Base-by-base conservation (phyloP, 164 flowering plant species). In the Annona squamosa region DNA sequence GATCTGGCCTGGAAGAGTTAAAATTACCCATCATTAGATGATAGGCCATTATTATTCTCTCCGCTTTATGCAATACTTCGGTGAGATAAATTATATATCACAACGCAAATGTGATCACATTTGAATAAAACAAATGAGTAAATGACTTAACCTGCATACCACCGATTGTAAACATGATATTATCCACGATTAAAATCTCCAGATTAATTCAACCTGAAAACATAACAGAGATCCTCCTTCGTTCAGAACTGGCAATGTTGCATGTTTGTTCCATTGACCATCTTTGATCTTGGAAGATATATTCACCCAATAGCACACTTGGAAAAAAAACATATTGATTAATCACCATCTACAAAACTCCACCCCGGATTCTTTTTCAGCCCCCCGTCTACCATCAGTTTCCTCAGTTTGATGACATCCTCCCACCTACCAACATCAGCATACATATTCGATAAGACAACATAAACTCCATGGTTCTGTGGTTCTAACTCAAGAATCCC, bases 1-100 rank as follows among this genome's bases (percentile, higher is more conserved):
- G 98, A 78, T 90, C 93, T 52, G 79, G 76, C 76, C 86, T 82
- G 7, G 93, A 84, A 48, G 88, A 83, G 83, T 93, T 97, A 77
- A 86, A 93, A 69, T 86, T 75, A 41, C 84, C 84, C 77, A 86
- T 87, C 85, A 87, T 88, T n/a, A 94, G 84, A 76, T 81, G 79
- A 84, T 82, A 88, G 80, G 91, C 74, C 71, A 92, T 83, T 66
- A 63, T 81, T 63, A 91, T 73, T 81, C 96, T 87, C 74, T 89
- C 89, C 37, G 37, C 37, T 79, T 87, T 91, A 96, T 91, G 85
- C 68, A 80, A 73, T 67, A 61, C 73, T 61, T 17, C 18, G 48
- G 65, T 45, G 42, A 19, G 19, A 37, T 48, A 52, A 26, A 42
- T 63, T 17, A 63, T 26, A 26, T 26, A 26, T 26, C 37, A 26